Evolutionary conservation across 129 eudicot species (phyloP).

Genomic region (Flaveria brownii): DNA sequence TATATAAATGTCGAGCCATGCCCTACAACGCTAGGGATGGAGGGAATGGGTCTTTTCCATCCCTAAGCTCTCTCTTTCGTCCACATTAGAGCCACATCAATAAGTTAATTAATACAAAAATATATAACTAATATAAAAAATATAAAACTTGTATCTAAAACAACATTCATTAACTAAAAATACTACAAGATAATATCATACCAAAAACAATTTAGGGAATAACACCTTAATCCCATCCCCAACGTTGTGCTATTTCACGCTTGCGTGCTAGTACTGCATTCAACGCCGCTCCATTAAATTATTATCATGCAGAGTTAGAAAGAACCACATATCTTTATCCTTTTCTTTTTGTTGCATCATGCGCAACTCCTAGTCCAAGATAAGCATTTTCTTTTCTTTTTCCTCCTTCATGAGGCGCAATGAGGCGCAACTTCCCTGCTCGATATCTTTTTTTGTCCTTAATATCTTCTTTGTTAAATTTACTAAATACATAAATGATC

Average conservation of each 20-base stretch:
- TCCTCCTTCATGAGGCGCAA: slow-evolving; percentile 7
- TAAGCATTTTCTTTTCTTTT: not conserved
- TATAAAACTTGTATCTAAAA: not conserved
- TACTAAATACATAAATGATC: too few species aligned
- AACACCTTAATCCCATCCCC: slow-evolving; percentile 17
- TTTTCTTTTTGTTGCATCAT: not conserved
- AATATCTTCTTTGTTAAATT: not conserved
- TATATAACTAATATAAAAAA: not conserved
- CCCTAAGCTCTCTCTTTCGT: too few species aligned
- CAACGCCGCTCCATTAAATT: slow-evolving; percentile 2
- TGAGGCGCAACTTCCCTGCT: not conserved
- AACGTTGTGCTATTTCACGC: slow-evolving; percentile 15
- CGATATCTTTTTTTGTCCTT: slow-evolving; percentile 7
- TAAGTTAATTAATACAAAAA: not conserved
- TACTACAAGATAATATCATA: not conserved
- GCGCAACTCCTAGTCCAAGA: not conserved
- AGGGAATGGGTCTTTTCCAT: not conserved
- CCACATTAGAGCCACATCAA: not conserved
- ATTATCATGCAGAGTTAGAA: not conserved
- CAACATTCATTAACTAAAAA: not conserved
- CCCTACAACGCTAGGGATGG: slow-evolving; percentile 33
- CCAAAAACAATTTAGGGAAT: not conserved
- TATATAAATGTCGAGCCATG: slow-evolving; percentile 32
- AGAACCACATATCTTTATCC: slow-evolving; percentile 15
- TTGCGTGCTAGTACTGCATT: not conserved